Base-by-base conservation (phyloP, 805 yeast genomes). In the Nakazawaea ishiwadae region DNA sequence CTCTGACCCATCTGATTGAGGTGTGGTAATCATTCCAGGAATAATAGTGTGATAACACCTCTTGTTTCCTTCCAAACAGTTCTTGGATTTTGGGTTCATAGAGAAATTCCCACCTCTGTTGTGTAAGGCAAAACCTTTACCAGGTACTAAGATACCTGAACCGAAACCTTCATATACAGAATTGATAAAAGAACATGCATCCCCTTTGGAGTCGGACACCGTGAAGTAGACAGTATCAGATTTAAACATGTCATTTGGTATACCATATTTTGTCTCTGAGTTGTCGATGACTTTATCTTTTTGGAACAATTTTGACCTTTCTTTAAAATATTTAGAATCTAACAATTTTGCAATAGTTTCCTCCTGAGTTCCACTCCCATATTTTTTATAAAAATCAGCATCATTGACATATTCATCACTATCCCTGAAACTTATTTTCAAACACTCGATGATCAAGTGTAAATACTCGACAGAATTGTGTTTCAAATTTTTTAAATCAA, bases 31-130 rank as follows among this genome's bases (percentile, higher is more conserved):
- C 80, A 85, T 73, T 0, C 88, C 86, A 1, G 95, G 95, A 45
- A 85, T 84, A 44, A 85, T 85, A 0, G 95, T 86, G 53, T 86
- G 95, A 58, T 84, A 85, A 1, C 88, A 80, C 48, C 93, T 66
- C 56, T 85, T 85, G 15, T 75, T 72, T 2, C 87, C 86, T 40
- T 73, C 88, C 32, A 81, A 58, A 37, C 74, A 71, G 54, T 85
- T 85, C 39, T 71, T 69, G 21, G 78, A 68, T 2, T 73, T 72
- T 4, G 75, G 73, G 41, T 71, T 68, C 44, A 83, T 63, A 50
- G 76, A 78, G 65, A 85, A 86, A 58, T 84, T 85, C 31, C 79
- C 77, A 3, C 93, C 95, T 50, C 95, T 70, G 58, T 82, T 84
- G 44, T 84, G 91, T 34, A 85, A 63, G 33, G 77, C 69, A 56